Percentiles rank a stretch among this genome's conserved stretches.
Conservation (phyloP, 2,329 filamentous ascomycete genomes). For the Acrocalymma vagum region DNA sequence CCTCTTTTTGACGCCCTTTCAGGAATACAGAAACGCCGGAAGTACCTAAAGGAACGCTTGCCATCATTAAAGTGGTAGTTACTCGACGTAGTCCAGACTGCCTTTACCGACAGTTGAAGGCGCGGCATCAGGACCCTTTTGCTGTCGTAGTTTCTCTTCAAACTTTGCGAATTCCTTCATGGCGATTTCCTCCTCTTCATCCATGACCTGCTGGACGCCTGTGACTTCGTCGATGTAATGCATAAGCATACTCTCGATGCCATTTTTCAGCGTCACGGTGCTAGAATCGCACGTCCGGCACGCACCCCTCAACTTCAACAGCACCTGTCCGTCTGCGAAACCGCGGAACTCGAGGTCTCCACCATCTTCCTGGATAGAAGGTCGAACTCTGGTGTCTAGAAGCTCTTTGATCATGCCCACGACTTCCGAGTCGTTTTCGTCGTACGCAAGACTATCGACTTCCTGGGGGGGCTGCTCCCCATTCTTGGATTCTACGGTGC, state of each 20-base stretch:
- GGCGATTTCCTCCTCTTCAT: conserved; percentile 90
- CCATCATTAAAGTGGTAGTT: too few relatives aligned
- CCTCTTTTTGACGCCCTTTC: too few relatives aligned
- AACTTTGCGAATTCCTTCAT: conserved; percentile 91
- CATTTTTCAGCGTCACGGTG: conserved; percentile 95
- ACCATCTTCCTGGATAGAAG: conserved; percentile 96
- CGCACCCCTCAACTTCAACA: conserved; percentile 86
- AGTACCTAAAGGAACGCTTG: too few relatives aligned
- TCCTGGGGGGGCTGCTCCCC: conserved; percentile 58
- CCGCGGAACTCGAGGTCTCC: conserved; percentile 96
- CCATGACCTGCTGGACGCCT: conserved; percentile 87
- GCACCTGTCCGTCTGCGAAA: conserved; percentile 85
- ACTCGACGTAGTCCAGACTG: conserved; percentile 61
- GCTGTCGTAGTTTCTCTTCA: conserved; percentile 79
- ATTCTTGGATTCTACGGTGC: conserved; percentile 68
- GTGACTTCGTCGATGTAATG: conserved; percentile 92
- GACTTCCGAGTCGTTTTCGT: conserved; percentile 92
- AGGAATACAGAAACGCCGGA: too few relatives aligned
- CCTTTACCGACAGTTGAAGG: conserved; percentile 60
- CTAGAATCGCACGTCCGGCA: conserved; percentile 97
- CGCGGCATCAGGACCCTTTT: conserved; percentile 63
- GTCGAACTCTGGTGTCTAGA: conserved; percentile 91
- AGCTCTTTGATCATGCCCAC: conserved; percentile 99
- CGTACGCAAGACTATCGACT: conserved; percentile 79
- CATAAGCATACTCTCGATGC: conserved; percentile 99